Percentiles rank a stretch among this genome's conserved stretches.
Conservation (phyloP, 257 asterid species). For the Solanum tacnaense region DNA sequence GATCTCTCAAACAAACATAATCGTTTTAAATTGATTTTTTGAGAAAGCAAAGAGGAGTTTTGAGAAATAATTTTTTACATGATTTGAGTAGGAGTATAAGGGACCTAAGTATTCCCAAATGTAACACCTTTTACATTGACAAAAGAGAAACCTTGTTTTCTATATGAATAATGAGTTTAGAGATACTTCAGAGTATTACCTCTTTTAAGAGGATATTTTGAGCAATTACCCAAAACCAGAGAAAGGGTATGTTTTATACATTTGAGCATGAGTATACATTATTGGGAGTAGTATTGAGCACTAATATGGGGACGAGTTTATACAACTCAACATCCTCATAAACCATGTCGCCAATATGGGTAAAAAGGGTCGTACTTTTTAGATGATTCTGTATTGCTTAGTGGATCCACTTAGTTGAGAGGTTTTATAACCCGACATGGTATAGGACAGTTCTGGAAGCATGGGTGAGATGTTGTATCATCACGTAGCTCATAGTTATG, state of each 20-base stretch:
- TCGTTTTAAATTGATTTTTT: too few relatives aligned
- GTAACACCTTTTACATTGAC: neutral
- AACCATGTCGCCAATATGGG: neutral
- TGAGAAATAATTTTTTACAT: neutral
- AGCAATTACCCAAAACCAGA: neutral
- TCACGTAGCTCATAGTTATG: neutral
- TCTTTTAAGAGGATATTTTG: neutral
- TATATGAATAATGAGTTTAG: neutral
- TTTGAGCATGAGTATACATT: too few relatives aligned
- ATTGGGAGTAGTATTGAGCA: neutral
- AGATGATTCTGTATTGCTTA: neutral
- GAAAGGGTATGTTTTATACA: too few relatives aligned
- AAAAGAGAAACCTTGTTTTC: neutral
- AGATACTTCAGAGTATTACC: neutral
- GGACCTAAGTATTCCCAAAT: neutral
- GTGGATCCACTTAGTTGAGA: neutral
- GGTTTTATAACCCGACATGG: neutral
- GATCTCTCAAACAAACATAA: neutral
- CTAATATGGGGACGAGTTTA: neutral
- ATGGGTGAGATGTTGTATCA: neutral
- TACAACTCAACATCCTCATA: neutral
- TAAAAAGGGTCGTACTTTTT: neutral
- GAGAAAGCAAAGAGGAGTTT: neutral
- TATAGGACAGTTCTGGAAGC: neutral
- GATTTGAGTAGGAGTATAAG: neutral